Conservation (phyloP, 805 yeast species). For the Sungouiozyma ichnusensis region DNA sequence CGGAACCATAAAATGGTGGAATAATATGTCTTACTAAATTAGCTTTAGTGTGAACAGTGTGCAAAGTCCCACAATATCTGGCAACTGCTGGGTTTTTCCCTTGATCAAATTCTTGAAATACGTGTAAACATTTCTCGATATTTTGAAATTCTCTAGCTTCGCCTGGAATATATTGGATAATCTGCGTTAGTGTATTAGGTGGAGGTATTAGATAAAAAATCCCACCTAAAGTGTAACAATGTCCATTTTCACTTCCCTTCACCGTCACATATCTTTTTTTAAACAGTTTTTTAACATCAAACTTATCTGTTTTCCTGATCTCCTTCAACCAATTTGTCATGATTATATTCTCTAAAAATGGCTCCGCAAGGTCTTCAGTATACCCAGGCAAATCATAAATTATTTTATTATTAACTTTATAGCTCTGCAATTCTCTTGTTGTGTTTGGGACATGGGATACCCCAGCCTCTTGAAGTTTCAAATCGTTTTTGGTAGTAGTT, state of each 20-base stretch:
- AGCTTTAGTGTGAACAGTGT: conserved; percentile 9
- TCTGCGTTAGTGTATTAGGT: conserved; percentile 35
- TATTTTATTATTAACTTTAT: conserved; percentile 24
- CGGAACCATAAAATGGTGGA: conserved; percentile 61
- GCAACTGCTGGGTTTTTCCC: conserved; percentile 21
- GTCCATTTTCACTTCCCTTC: conserved; percentile 30
- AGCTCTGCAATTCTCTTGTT: conserved; percentile 45
- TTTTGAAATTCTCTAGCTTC: conserved; percentile 27
- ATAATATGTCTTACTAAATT: conserved; percentile 38
- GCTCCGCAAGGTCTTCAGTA: conserved; percentile 12
- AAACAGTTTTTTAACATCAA: conserved; percentile 23
- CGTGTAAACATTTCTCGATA: conserved; percentile 27
- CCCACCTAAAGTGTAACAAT: conserved; percentile 49
- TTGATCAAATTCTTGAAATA: conserved; percentile 13
- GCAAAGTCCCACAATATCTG: conserved; percentile 23
- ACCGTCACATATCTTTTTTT: conserved; percentile 27
- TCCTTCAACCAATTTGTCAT: conserved; percentile 22
- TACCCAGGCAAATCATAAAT: conserved; percentile 35
- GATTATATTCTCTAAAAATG: conserved; percentile 22
- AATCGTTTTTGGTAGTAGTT: conserved; percentile 1
- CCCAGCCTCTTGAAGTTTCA: conserved; percentile 22
- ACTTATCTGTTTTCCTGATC: conserved; percentile 27
- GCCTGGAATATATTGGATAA: conserved; percentile 37
- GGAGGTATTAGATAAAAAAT: conserved; percentile 51
- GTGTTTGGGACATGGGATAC: conserved; percentile 53